phyloP scores from a whole-genome alignment of 768 basidiomycete species.

The Chalciporus pseudorubinellus region DNA sequence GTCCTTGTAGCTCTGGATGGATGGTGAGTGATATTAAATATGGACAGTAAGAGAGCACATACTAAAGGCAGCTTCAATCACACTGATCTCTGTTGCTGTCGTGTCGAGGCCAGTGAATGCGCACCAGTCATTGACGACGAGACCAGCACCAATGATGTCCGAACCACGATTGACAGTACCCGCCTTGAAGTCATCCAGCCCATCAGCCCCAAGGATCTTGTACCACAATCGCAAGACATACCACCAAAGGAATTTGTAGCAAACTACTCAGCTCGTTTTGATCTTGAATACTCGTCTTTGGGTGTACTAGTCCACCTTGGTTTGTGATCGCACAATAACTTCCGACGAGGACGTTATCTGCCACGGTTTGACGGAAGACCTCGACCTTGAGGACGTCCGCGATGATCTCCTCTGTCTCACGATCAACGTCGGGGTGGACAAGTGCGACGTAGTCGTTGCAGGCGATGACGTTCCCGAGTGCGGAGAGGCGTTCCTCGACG shows the following conservation, averaged over 20 bases:
- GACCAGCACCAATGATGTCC: conserved; percentile 94
- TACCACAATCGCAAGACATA: conserved; percentile 40
- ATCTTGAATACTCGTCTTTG: conserved; percentile 94
- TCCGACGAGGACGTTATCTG: conserved; percentile 95
- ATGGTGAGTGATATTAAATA: conserved; percentile 8
- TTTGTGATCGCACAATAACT: conserved; percentile 95
- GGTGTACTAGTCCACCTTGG: conserved; percentile 97
- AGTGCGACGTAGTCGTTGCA: conserved; percentile 99
- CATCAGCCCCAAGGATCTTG: background rate
- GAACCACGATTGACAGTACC: conserved; percentile 99
- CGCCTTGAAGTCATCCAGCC: conserved; percentile 49
- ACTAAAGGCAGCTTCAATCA: conserved; percentile 98
- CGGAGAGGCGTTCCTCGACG: conserved; percentile 95
- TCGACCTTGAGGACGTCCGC: conserved; percentile 99
- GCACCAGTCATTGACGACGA: conserved; percentile 99
- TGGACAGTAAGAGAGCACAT: conserved; percentile 34
- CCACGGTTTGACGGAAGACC: conserved; percentile 96
- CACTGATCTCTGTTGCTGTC: conserved; percentile 98
- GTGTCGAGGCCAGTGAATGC: conserved; percentile 99
- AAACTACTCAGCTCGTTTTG: conserved; percentile 95
- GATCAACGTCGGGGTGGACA: conserved; percentile 96
- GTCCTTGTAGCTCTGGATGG: conserved; percentile 75
- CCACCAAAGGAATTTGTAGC: conserved; percentile 92
- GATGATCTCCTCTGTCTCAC: conserved; percentile 99
- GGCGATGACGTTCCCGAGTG: conserved; percentile 96